Evolutionary conservation across 805 yeast genomes (phyloP).

Genomic region (Saccharomycopsis guyanensis): DNA sequence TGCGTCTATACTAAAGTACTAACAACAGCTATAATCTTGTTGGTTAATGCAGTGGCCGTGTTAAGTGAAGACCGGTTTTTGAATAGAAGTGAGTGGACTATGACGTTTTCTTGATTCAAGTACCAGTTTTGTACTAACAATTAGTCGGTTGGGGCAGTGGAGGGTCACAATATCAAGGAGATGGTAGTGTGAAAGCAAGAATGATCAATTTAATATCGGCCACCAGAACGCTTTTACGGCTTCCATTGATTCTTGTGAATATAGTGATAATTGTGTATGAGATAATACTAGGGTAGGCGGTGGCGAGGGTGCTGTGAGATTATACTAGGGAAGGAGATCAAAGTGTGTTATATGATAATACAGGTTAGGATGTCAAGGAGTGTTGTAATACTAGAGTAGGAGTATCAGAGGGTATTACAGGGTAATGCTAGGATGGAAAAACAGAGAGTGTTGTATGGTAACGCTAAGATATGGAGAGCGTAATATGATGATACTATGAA

Average conservation of each 20-base stretch:
- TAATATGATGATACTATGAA: too few relatives aligned
- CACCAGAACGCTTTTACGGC: constrained; percentile 48
- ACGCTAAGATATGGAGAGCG: too few relatives aligned
- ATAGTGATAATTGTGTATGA: constrained; percentile 45
- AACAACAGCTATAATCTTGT: constrained; percentile 37
- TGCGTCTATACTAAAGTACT: too few relatives aligned
- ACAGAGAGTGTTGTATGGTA: too few relatives aligned
- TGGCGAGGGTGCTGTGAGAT: neutral
- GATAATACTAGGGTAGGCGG: constrained; percentile 40
- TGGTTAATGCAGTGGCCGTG: constrained; percentile 50
- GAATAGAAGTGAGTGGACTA: constrained; percentile 37
- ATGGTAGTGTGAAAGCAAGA: constrained; percentile 37
- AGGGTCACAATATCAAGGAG: constrained; percentile 17
- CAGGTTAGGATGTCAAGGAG: neutral
- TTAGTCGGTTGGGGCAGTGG: constrained; percentile 24
- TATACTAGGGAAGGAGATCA: neutral
- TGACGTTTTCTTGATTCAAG: constrained; percentile 23
- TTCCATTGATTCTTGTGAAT: constrained; percentile 48
- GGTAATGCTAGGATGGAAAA: too few relatives aligned
- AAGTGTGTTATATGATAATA: too few relatives aligned
- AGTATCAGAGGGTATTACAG: too few relatives aligned
- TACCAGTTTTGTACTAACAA: neutral
- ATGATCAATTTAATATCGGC: constrained; percentile 48
- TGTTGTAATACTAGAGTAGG: too few relatives aligned
- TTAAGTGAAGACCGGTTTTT: constrained; percentile 54